phyloP scores from a whole-genome alignment of 2,329 filamentous ascomycete genomes.

The Kalaharituber pfeilii region DNA sequence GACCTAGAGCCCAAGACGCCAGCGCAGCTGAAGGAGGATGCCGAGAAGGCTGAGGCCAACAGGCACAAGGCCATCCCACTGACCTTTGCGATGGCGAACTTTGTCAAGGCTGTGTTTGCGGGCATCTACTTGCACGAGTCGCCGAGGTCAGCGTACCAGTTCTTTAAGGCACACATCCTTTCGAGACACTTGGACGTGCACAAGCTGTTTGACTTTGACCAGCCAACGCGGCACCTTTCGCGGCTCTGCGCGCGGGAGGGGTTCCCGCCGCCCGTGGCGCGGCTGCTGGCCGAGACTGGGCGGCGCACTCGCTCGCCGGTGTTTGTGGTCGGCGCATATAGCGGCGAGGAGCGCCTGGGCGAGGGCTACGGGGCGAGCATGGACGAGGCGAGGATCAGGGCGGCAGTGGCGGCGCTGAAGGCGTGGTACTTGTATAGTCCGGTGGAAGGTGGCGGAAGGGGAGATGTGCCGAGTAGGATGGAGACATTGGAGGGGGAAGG shows the following conservation, averaged over 20 bases:
- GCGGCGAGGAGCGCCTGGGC: constrained; percentile 74
- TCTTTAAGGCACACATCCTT: constrained; percentile 70
- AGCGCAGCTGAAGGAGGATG: constrained; percentile 4
- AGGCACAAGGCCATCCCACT: constrained; percentile 8
- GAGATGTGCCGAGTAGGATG: constrained; percentile 36
- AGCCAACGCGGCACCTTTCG: constrained; percentile 67
- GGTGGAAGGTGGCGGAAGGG: constrained; percentile 24
- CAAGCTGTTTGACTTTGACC: constrained; percentile 64
- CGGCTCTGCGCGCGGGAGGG: constrained; percentile 73
- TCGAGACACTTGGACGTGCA: constrained; percentile 60
- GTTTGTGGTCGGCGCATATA: constrained; percentile 86
- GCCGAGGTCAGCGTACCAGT: constrained; percentile 57
- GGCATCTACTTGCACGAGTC: constrained; percentile 75
- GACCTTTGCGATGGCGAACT: constrained; percentile 45
- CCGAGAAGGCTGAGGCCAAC: neutral
- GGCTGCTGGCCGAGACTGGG: constrained; percentile 81
- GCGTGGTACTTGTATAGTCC: constrained; percentile 94
- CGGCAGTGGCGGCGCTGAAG: constrained; percentile 72
- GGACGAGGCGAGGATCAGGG: constrained; percentile 57
- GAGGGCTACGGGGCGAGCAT: constrained; percentile 71
- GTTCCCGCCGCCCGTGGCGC: constrained; percentile 72
- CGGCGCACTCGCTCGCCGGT: constrained; percentile 70
- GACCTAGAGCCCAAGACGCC: constrained; percentile 7
- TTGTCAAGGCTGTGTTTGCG: constrained; percentile 69
- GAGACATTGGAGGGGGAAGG: constrained; percentile 23